Conservation (phyloP, 352 stramenopile genomes). For the Discostella stelligera region DNA sequence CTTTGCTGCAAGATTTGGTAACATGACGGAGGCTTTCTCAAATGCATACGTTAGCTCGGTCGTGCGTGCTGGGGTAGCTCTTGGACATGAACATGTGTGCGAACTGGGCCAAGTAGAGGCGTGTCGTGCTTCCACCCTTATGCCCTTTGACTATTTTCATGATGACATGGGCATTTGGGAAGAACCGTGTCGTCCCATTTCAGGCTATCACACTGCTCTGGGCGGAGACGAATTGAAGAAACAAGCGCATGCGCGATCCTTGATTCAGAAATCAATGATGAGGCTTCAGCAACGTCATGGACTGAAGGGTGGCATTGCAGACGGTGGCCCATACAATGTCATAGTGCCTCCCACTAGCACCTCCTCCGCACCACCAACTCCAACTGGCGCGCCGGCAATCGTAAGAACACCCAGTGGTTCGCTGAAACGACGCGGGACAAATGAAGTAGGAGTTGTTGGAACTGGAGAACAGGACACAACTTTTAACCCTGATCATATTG, state of each 20-base stretch:
- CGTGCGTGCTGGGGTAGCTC: slow-evolving; percentile 68
- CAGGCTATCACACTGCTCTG: slow-evolving; percentile 54
- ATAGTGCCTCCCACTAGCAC: slow-evolving; percentile 6
- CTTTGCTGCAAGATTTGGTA: slow-evolving; percentile 59
- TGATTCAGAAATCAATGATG: slow-evolving; percentile 79
- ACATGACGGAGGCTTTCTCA: slow-evolving; percentile 76
- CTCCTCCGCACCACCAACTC: slow-evolving; percentile 22
- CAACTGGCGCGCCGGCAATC: slow-evolving; percentile 11
- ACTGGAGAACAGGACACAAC: slow-evolving; percentile 31
- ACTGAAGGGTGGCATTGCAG: slow-evolving; percentile 64
- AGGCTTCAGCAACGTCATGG: slow-evolving; percentile 74
- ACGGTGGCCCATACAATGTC: slow-evolving; percentile 61
- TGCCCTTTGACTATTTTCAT: slow-evolving; percentile 77
- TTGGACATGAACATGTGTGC: slow-evolving; percentile 76
- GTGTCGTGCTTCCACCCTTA: slow-evolving; percentile 65
- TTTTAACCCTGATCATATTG: slow-evolving; percentile 68
- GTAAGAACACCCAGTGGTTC: slow-evolving; percentile 36
- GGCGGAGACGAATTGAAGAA: slow-evolving; percentile 65
- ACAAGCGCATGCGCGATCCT: slow-evolving; percentile 66
- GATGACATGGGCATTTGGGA: slow-evolving; percentile 73
- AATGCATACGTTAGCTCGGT: slow-evolving; percentile 77
- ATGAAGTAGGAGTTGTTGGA: slow-evolving; percentile 19
- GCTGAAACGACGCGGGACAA: slow-evolving; percentile 35
- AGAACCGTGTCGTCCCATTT: slow-evolving; percentile 66
- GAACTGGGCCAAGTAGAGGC: slow-evolving; percentile 75